Conservation (phyloP, 257 asterid species). For the Parsonsia alboflavescens region DNA sequence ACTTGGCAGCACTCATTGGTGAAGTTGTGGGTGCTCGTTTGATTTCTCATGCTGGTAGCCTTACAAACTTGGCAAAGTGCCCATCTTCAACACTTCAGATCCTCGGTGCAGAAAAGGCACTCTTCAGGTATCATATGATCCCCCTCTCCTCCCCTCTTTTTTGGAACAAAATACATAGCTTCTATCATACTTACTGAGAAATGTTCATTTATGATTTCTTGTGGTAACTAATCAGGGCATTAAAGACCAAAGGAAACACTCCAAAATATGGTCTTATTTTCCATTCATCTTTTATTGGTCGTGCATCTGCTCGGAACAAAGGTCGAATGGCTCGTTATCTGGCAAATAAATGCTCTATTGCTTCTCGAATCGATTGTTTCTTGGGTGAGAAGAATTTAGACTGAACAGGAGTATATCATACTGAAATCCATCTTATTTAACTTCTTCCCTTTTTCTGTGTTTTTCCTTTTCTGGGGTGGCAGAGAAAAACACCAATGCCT, state of each 20-base stretch:
- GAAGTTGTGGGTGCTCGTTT: conserved; percentile 98
- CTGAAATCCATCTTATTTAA: too few species aligned
- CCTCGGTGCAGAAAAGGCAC: conserved; percentile 98
- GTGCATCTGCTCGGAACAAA: conserved; percentile 87
- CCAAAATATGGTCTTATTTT: conserved; percentile 98
- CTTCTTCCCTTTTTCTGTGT: background rate
- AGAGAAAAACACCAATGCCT: conserved; percentile 70
- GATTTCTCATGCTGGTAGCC: conserved; percentile 98
- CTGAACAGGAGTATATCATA: background rate
- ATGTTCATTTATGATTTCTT: background rate
- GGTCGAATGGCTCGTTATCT: conserved; percentile 99
- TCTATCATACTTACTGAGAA: too few species aligned
- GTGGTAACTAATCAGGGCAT: conserved; percentile 45
- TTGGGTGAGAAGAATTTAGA: conserved; percentile 39
- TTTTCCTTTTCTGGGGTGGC: conserved; percentile 5
- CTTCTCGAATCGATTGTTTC: conserved; percentile 94
- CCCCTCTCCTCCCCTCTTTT: background rate
- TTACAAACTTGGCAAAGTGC: conserved; percentile 90
- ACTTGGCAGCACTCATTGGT: conserved; percentile 92
- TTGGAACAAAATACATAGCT: too few species aligned
- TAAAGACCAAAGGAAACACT: conserved; percentile 89
- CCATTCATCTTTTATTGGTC: conserved; percentile 97
- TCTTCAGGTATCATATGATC: conserved; percentile 53
- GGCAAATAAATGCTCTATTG: conserved; percentile 98
- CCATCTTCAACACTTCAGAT: conserved; percentile 98